Evolutionary conservation across 1,284 basidiomycete genomes (phyloP), one percentile per base, ranked within the genome.

Genomic region (Puccinia hordei): DNA sequence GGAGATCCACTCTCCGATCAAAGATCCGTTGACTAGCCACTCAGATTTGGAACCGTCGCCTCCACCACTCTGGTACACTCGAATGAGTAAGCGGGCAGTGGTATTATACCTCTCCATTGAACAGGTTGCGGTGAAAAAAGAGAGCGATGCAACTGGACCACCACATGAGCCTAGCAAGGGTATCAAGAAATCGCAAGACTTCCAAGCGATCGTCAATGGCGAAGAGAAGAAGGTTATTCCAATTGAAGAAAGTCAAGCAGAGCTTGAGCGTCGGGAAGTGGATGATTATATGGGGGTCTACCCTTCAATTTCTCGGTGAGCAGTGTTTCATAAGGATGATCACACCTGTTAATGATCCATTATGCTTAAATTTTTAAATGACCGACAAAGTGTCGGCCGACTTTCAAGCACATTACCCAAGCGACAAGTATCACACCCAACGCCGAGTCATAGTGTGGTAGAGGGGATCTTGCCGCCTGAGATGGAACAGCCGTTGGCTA

Each of bases 11-110:
- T 88, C 90, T 44, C 90, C 90, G 0, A 89, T 94, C 24, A 87
- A 89, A 80, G 92, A 95, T 86, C 94, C 93, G 10, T 86, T 95
- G 82, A 93, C 91, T 1, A 92, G 91, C 22, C 90, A 92, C 85
- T 88, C 88, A 81, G 87, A 89, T 81, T 87, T 87, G 19, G 89
- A 91, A 8, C 89, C 90, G 72, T 88, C 90, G 6, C 90, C 90
- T 82, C 93, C 94, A 4, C 71, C 71, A 1, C 86, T 87, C 69
- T 95, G 93, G 93, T 81, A 81, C 63, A 73, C 76, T 57, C 81
- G 79, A 66, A 68, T 83, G 41, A 49, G 78, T 19, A 71, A 76
- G 35, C 19, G 51, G 15, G 53, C 61, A 17, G 53, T 44, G 13
- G 57, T 78, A 17, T 22, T 78, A 2, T 44, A 78, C 41, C 41